Evolutionary conservation across 2,329 filamentous ascomycete genomes (phyloP), one percentile per base, ranked within the genome.

Genomic region (Ophiostoma piceae): DNA sequence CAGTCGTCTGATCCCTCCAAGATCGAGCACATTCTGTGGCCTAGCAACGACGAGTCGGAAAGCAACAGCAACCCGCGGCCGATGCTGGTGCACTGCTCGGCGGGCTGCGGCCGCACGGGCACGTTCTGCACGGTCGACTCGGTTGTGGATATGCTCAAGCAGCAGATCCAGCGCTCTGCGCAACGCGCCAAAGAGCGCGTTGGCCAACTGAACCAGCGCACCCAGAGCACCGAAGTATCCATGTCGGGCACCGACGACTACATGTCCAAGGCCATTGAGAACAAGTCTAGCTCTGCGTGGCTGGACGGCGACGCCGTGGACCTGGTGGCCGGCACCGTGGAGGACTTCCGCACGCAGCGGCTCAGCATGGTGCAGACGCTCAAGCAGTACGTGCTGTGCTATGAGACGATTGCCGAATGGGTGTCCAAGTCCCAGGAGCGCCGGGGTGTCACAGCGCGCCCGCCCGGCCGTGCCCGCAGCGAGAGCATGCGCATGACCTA

Each of bases 281-380:
- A 14, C 5, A 2, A 37, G 19, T 64, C 54, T 8, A 14, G 26
- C 70, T 84, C 84, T 1, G 81, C 80, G 22, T 96, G 91, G 91
- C 77, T 94, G n/a, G 79, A 84, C 16, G 84, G 90, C 72, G 87
- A 92, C 66, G 84, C 87, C 35, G 77, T 91, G 1, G 95, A 99
- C 77, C 79, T 98, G 71, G 88, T 99, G 66, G 89, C 92, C 72
- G 89, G 88, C 77, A 95, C 94, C 0, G 94, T 99, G 1, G 91
- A 95, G 75, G 93, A 97, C 75, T 97, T 99, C 79, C 85, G 95
- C 70, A 83, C 85, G 67, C 95, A 99, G 80, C 84, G 95, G 73
- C 81, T 97, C 26, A 97, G 93, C 79, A 99, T 98, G 94, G 94
- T 99, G 62, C 95, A 98, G 79, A 97, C 91, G 75, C 81, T 98